Percentiles rank a stretch among this genome's conserved stretches.
These are phyloP conservation scores for Pharus latifolius DNA, from an alignment of 176 grass and related monocot genomes.

Conservation along the genomic window DNA sequence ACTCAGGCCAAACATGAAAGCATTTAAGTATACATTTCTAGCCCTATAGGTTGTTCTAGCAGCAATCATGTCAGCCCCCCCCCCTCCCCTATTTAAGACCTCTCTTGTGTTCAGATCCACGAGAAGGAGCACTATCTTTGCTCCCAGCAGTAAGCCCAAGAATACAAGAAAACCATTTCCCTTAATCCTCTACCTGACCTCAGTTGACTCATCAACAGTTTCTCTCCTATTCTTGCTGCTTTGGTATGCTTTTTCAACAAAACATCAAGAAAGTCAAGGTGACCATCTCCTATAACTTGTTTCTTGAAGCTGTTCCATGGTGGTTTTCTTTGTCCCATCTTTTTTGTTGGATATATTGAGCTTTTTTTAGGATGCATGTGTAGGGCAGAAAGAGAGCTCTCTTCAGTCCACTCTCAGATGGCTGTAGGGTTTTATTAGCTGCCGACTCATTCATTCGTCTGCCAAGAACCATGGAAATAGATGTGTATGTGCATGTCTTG, in stretches of 20 bases:
- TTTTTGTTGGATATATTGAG: not conserved
- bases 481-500: conserved; percentile 27
- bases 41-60: conserved; percentile 1
- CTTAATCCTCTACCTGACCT: too few relatives aligned
- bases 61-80: conserved; percentile 39
- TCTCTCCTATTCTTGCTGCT: not conserved
- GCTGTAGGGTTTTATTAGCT: conserved; percentile 63
- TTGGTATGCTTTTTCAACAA: not conserved
- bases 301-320: not conserved
- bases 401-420: conserved; percentile 86
- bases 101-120: conserved; percentile 16
- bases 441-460: conserved; percentile 77
- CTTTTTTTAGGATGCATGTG: not conserved
- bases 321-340: not conserved
- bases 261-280: not conserved
- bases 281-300: not conserved
- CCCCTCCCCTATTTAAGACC: conserved; percentile 44
- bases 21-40: not conserved
- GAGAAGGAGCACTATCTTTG: not conserved
- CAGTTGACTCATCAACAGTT: too few relatives aligned
- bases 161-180: not conserved
- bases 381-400: conserved; percentile 49
- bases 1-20: not conserved
- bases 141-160: not conserved
- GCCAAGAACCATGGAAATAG: conserved; percentile 8